Evolutionary conservation across 2,329 filamentous ascomycete species (phyloP), one percentile per base, ranked within the genome.

Genomic region (Acrocalymma vagum): DNA sequence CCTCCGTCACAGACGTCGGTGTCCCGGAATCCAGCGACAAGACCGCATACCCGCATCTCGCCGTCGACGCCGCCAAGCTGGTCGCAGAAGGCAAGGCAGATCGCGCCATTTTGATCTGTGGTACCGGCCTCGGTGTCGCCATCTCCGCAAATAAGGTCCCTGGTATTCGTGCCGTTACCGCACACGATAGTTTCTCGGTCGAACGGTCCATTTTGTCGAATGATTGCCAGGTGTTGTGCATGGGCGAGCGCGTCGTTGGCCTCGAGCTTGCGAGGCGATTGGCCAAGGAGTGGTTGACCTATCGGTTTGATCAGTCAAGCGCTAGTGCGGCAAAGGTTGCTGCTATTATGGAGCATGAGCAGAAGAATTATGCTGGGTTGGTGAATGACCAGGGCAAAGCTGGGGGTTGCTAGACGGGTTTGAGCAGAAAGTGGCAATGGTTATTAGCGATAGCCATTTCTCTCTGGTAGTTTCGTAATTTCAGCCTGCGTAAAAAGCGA

Each of bases 111-210:
- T 74, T 91, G 27, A 89, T 95, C 74, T 95, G 90, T 73, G 90
- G 90, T 3, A 95, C 90, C 0, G 90, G 90, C 0, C 80, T 95
- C 6, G 90, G 90, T 14, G 90, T 95, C 6, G 90, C 90, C 58
- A 95, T 95, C 65, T 76, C 83, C n/a, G 90, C 90, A 53, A 95
- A 95, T 78, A 95, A 95, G 71, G 84, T 95, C 51, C 86, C 84
- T 41, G 90, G 90, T 5, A 83, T 95, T 47, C 78, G 90, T 16
- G 90, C 90, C n/a, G 90, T 95, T 13, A 95, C 90, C 5, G 90
- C 90, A 1, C 90, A 95, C 68, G 90, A 95, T 66, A 86, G 84
- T 53, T 95, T 92, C 76, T 86, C 81, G 40, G 88, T 95, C 5
- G 90, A 95, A 78, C 76, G 89, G 33, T 84, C 87, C 14, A 81